phyloP scores from a whole-genome alignment of 208 protist species.

The Crithidia bombi region DNA sequence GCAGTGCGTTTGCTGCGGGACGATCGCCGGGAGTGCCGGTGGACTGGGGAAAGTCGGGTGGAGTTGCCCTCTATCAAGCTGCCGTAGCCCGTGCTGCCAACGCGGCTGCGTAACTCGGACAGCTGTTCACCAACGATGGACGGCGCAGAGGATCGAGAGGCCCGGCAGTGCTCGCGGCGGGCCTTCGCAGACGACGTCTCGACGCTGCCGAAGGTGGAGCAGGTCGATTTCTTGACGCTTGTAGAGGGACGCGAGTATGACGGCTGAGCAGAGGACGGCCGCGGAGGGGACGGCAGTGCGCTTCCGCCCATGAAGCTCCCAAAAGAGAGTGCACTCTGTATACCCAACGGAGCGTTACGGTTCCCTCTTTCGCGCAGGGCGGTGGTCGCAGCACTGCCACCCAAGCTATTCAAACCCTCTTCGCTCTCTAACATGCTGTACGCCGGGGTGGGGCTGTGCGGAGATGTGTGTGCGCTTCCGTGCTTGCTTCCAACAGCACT shows the following conservation, averaged over 20 bases:
- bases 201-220: too few relatives aligned
- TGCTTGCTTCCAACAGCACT: background rate
- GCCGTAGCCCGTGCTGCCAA: background rate
- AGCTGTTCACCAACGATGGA: background rate
- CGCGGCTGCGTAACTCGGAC: background rate
- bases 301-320: background rate
- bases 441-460: background rate
- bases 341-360: background rate
- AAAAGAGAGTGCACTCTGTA: background rate
- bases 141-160: constrained; percentile 1
- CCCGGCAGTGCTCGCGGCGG: background rate
- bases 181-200: too few relatives aligned
- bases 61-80: background rate
- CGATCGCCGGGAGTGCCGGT: background rate
- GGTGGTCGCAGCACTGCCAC: background rate
- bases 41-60: background rate
- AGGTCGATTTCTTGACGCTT: too few relatives aligned
- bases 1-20: background rate
- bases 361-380: background rate
- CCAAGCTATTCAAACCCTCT: background rate
- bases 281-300: background rate
- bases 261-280: background rate
- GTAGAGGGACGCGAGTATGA: background rate
- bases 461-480: background rate
- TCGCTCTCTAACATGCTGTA: constrained; percentile 6